Evolutionary conservation across 352 stramenopile genomes (phyloP), one percentile per base, ranked within the genome.

Genomic region (Globisporangium barbulae): DNA sequence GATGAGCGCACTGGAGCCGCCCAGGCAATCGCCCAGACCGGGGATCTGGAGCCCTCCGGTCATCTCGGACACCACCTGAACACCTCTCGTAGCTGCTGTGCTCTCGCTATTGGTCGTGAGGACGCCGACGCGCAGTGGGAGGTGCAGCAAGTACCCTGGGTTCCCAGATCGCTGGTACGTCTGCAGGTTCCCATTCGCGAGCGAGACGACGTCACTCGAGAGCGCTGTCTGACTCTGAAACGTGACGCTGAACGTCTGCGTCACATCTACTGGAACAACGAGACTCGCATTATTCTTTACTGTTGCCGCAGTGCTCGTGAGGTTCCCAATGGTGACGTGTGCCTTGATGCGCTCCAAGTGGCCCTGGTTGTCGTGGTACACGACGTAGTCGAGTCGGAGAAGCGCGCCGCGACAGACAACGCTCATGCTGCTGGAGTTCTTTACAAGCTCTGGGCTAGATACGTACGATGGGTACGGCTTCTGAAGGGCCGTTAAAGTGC

Each of bases 81-180:
- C 54, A 0, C 10, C 45, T 28, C 48, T 37, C 8, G 42, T 37
- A 2, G 50, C 31, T 13, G 45, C 47, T 47, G 41, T 47, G 10
- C 22, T 41, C 5, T 49, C 53, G 1, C 39, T 60, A 30, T 69
- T 70, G 5, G 65, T 42, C 15, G 50, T 37, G 12, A 76, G 1
- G 8, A 73, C 25, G 15, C 75, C 75, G 6, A 81, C 73, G 7
- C 75, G 75, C 8, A 84, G 47, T 0, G 73, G 75, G 28, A 59
- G 62, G 28, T 81, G 71, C 9, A 65, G 37, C 19, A 70, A 41
- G 48, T 80, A 84, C 19, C 75, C 75, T 5, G 75, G 75, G 22
- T 78, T 81, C 0, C 75, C 75, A 0, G 75, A 84, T 2, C 75
- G 71, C 28, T 61, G 37, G 30, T 78, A 81, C 3, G 63, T 71